Evolutionary conservation across 2,329 filamentous ascomycete genomes (phyloP), one percentile per base, ranked within the genome.

Genomic region (Penicillium palitans): DNA sequence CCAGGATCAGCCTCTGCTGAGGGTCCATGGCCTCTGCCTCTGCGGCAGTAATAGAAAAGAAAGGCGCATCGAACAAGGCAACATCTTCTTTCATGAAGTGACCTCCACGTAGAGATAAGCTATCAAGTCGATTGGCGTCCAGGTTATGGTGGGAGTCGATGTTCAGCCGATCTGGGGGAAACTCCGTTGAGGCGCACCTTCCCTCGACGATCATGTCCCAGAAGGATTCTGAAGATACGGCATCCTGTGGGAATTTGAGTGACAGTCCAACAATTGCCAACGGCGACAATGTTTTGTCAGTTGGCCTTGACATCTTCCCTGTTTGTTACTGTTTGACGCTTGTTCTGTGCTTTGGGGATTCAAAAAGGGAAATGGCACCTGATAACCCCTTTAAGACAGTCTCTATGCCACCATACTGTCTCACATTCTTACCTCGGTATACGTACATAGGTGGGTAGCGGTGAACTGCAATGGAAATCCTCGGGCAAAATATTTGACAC

Each of bases 1-100:
- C 72, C 10, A 75, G 41, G 4, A 68, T 52, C 2, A 73, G 41
- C 12, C 72, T 62, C 41, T 74, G 70, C 40, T 72, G 70, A 4
- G 72, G 72, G 52, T 74, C 72, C 45, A 74, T 71, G 4, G 68
- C 55, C 5, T 62, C 57, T 3, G 66, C 69, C 50, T 73, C 72
- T 0, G 53, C 52, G 2, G 68, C 55, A 1, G 45, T 58, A 10
- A 73, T 70, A 9, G 60, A 57, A 57, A 72, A 76, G 52, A 76
- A 76, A 0, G 60, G 52, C 1, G 68, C 66, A 57, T 76, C 74
- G 41, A 76, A 76, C 2, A 40, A 24, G 2, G 57, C 51, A 5
- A 65, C 37, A 52, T 74, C 70, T 21, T 70, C 66, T 31, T 52
- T 55, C 19, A 69, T 25, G 35, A 68, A 69, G 31, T 70, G 60